Conservation (phyloP, 805 yeast species). For the Cyberlindnera petersonii region DNA sequence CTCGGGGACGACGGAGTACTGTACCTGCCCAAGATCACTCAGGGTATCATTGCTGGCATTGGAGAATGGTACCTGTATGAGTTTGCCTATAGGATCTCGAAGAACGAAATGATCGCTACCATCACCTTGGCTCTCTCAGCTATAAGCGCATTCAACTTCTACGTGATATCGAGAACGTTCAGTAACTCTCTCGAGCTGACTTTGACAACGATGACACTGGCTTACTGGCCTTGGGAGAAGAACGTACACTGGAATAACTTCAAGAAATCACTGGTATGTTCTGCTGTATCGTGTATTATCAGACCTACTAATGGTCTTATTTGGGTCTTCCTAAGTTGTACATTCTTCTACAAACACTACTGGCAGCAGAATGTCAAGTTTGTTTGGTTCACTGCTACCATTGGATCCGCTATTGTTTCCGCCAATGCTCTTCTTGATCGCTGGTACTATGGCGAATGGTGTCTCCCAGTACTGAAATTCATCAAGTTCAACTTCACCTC, state of each 20-base stretch:
- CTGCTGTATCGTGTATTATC: constrained; percentile 60
- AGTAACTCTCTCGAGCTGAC: constrained; percentile 79
- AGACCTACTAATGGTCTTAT: constrained; percentile 81
- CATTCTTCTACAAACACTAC: constrained; percentile 12
- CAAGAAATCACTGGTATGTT: constrained; percentile 43
- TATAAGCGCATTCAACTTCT: constrained; percentile 77
- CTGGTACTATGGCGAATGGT: constrained; percentile 50
- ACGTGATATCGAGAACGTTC: constrained; percentile 74
- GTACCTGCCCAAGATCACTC: constrained; percentile 60
- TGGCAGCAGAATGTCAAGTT: constrained; percentile 15
- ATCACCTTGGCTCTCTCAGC: constrained; percentile 49
- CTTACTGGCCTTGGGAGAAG: constrained; percentile 65
- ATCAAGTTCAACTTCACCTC: constrained; percentile 73
- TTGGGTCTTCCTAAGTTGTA: constrained; percentile 64
- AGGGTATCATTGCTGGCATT: constrained; percentile 63
- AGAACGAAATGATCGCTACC: constrained; percentile 34
- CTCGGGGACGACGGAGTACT: constrained; percentile 39
- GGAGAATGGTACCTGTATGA: constrained; percentile 62
- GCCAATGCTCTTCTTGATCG: constrained; percentile 49
- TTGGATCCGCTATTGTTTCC: constrained; percentile 23
- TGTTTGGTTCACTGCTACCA: constrained; percentile 6
- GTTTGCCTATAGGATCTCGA: constrained; percentile 39
- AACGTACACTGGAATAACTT: constrained; percentile 22
- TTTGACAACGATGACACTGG: constrained; percentile 61
- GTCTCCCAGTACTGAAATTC: constrained; percentile 66